Evolutionary conservation across 768 basidiomycete species (phyloP), one percentile per base, ranked within the genome.

Genomic region (Candolleomyces eurysporus): DNA sequence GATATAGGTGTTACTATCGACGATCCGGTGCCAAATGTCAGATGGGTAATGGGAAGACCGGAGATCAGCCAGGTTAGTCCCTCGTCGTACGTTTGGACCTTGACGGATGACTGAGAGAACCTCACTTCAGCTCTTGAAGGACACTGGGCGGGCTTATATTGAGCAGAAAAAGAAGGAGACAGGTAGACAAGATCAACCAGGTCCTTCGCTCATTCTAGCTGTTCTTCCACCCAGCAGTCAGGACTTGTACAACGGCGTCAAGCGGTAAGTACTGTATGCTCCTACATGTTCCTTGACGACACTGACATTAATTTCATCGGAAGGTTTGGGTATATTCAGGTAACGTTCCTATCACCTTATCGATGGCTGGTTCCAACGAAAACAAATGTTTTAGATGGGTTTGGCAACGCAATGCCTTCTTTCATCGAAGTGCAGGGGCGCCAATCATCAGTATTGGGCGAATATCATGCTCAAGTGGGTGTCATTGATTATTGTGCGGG

Each of bases 361-460:
- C 21, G 49, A 21, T 5, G 4, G n/a, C 19, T 16, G 17, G 30
- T n/a, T 46, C 19, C 39, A 7, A 40, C 67, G 68, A 10, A 42
- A 17, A 59, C n/a, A 16, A 31, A 22, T 62, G 9, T 49, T 26
- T 4, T 59, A 89, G 85, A 79, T 82, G 66, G 92, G 92, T 26
- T 85, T 92, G 9, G 85, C 91, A 0, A 93, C 91, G 0, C 91
- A 93, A 63, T 93, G 91, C 69, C 65, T 93, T 66, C 90, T 90
- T 70, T 78, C 79, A 17, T 73, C 70, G 5, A 91, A 92, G 66
- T 89, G 88, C 67, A 80, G 73, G 64, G 75, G 81, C 4, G 91
- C 89, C 0, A 91, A 86, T 61, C 73, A 83, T 0, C 92, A 93
- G 64, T 94, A 92, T 66, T 93, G 80, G 61, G 91, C 91, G 0